Base-by-base conservation (phyloP, 2,329 filamentous ascomycete species). In the Pleomassaria siparia region DNA sequence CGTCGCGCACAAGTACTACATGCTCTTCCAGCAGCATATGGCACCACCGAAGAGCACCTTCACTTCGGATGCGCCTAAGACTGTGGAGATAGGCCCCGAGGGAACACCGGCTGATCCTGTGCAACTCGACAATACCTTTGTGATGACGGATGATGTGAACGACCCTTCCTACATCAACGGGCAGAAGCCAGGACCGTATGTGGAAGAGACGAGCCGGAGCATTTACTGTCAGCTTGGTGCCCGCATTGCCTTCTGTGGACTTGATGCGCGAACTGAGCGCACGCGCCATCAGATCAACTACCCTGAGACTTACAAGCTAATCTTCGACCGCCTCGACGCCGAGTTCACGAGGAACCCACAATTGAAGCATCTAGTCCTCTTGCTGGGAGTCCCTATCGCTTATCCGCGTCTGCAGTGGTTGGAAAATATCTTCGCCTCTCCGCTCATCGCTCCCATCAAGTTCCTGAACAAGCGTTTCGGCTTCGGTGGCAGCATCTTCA, bases 251-350 rank as follows among this genome's bases (percentile, higher is more conserved):
- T 82, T 83, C 62, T 64, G 80, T 42, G 81, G 84, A 67, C 74
- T 81, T 60, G 80, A 84, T 67, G 80, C 80, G 9, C 77, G 81
- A 12, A 83, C 80, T n/a, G 80, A 86, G 80, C 88, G 91, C 20
- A 96, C 92, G 8, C 84, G 92, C 29, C 90, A 95, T 63, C 91
- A 96, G 72, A 85, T 97, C 72, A 96, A 96, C 74, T 96, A 96
- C 62, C 69, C 76, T 47, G 72, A 87, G 70, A 74, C 91, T 69
- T 70, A 87, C 74, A 66, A 80, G 63, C 53, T 81, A 74, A 77
- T 86, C 39, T 86, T 85, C 60, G 63, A 75, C 28, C 79, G 81
- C 2, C 68, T 84, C 2, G 66, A 77, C 24, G 66, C 69, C 10
- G 80, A 85, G 53, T 71, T 85, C 10, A 61, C 69, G 0, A 75